Percentiles rank a stretch among this genome's conserved stretches.
Conservation (phyloP, 768 basidiomycete species). For the Rhizopogon roseolus region DNA sequence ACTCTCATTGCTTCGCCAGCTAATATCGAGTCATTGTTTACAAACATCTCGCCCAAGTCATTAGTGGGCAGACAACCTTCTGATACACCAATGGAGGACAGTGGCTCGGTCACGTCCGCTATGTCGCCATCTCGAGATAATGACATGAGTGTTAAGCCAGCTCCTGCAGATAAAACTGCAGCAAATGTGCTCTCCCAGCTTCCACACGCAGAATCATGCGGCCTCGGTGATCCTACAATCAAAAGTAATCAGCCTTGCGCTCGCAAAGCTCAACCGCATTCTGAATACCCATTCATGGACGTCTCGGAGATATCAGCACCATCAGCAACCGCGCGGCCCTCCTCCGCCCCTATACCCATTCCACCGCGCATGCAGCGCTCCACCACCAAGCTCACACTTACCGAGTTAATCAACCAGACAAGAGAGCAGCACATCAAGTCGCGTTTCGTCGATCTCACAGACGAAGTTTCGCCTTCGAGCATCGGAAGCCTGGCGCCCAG, state of each 20-base stretch:
- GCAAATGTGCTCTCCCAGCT: not conserved
- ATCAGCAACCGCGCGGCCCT: constrained; percentile 1
- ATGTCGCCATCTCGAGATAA: not conserved
- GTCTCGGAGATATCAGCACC: not conserved
- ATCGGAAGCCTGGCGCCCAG: not conserved
- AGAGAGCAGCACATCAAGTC: constrained; percentile 4
- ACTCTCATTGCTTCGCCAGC: not conserved
- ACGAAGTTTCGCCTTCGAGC: not conserved
- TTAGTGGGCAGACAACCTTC: not conserved
- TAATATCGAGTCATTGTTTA: not conserved
- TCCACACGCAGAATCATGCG: not conserved
- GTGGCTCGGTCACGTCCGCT: not conserved
- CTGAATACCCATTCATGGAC: not conserved
- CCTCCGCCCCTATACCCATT: constrained; percentile 8
- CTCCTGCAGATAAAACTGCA: not conserved
- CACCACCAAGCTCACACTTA: constrained; percentile 11
- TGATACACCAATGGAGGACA: too few relatives aligned
- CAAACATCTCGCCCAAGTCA: not conserved
- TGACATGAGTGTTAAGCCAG: not conserved
- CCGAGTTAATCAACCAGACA: constrained; percentile 18
- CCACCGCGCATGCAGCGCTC: constrained; percentile 18
- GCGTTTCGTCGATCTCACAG: not conserved
- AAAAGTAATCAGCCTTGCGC: not conserved
- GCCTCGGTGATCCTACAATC: not conserved
- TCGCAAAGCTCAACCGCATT: not conserved